Percentiles rank a stretch among this genome's conserved stretches.
Conservation (phyloP, 345 rosid species). For the Eucalyptus marginata region DNA sequence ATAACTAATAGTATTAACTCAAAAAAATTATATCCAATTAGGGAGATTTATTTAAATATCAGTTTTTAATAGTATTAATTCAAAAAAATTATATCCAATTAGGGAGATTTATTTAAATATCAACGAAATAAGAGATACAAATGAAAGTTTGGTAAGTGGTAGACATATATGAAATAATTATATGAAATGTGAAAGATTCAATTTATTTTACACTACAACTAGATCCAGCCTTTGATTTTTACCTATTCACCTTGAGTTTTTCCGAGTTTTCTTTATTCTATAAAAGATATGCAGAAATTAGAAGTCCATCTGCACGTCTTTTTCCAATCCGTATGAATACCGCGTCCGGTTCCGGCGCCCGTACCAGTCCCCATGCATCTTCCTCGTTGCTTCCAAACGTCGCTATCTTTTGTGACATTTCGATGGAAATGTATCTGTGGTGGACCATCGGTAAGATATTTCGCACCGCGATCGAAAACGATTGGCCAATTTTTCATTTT, state of each 20-base stretch:
- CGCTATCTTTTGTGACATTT: neutral
- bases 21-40: neutral
- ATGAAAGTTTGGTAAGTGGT: neutral
- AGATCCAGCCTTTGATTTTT: neutral
- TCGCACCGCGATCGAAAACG: neutral
- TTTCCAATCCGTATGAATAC: neutral
- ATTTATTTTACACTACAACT: neutral
- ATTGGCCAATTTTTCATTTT: neutral
- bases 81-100: rapidly evolving
- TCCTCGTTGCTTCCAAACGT: neutral
- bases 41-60: neutral
- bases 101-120: neutral
- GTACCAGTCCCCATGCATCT: neutral
- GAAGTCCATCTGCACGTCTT: neutral
- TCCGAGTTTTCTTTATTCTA: neutral
- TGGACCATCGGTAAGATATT: neutral
- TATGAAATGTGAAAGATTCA: neutral
- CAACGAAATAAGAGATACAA: neutral
- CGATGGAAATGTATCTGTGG: neutral
- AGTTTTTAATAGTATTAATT: no score
- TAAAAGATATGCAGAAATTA: neutral
- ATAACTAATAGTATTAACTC: no score
- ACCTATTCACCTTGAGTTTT: neutral
- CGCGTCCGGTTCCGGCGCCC: neutral
- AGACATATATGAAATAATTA: neutral